Evolutionary conservation across 768 basidiomycete genomes (phyloP).

Genomic region (Auricularia heimuer): DNA sequence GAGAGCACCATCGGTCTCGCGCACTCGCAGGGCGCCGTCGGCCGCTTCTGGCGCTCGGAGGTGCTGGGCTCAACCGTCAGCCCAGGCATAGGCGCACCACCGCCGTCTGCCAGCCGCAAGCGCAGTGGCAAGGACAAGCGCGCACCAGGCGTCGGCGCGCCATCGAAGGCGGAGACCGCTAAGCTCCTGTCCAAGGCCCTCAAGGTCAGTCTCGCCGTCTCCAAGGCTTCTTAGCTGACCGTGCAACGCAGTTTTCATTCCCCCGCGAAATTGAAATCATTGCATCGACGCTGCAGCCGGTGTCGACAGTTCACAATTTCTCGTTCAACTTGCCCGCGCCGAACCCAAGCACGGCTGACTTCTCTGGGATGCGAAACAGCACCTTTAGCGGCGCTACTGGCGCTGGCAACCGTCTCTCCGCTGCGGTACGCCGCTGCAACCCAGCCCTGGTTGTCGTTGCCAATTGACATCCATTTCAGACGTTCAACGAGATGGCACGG

Average conservation of each 20-base stretch:
- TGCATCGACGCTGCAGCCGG: slow-evolving; percentile 88
- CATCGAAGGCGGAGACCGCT: slow-evolving; percentile 77
- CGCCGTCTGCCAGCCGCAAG: slow-evolving; percentile 27
- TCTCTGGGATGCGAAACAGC: neutral
- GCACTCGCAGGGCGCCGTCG: slow-evolving; percentile 77
- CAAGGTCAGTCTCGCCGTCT: slow-evolving; percentile 43
- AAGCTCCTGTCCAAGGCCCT: slow-evolving; percentile 88
- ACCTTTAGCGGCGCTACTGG: slow-evolving; percentile 1
- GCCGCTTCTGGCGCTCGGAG: slow-evolving; percentile 85
- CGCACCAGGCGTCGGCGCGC: slow-evolving; percentile 54
- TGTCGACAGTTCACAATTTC: slow-evolving; percentile 87
- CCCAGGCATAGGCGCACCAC: slow-evolving; percentile 57
- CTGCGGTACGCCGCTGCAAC: neutral
- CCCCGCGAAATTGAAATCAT: slow-evolving; percentile 89
- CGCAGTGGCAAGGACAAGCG: slow-evolving; percentile 57
- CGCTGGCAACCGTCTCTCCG: neutral
- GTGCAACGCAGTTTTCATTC: slow-evolving; percentile 60
- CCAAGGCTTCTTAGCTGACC: neutral
- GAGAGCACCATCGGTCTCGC: slow-evolving; percentile 73
- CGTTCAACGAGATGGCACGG: slow-evolving; percentile 28
- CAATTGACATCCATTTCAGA: neutral
- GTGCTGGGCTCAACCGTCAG: slow-evolving; percentile 82
- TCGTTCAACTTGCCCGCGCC: slow-evolving; percentile 78
- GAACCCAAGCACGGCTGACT: slow-evolving; percentile 29
- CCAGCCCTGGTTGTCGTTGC: neutral